Conservation (phyloP, 169 alveolate genomes). For the Cryptosporidium viatorum region DNA sequence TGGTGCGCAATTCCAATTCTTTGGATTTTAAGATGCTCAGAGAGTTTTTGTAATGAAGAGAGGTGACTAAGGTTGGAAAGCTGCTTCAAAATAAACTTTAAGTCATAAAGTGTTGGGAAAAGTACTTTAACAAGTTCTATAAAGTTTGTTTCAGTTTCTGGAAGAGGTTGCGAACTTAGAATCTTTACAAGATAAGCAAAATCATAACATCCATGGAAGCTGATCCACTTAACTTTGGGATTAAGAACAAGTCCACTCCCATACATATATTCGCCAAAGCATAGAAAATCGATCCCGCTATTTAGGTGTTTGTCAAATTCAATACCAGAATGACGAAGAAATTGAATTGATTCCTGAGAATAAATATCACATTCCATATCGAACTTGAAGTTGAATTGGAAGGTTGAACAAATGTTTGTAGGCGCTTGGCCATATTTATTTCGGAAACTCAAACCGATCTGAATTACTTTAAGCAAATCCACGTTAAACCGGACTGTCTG, state of each 20-base stretch:
- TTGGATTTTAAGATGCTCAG: conserved; percentile 83
- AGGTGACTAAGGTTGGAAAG: conserved; percentile 79
- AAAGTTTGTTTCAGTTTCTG: conserved; percentile 93
- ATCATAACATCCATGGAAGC: conserved; percentile 98
- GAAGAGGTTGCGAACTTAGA: conserved; percentile 90
- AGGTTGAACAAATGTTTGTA: conserved; percentile 89
- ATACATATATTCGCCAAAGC: conserved; percentile 96
- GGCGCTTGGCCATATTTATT: conserved; percentile 93
- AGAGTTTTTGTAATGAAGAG: conserved; percentile 78
- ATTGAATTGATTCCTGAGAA: conserved; percentile 93
- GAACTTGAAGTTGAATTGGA: conserved; percentile 97
- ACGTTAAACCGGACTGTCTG: conserved; percentile 95
- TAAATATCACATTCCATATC: conserved; percentile 91
- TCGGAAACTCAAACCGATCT: conserved; percentile 95
- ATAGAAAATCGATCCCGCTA: conserved; percentile 92
- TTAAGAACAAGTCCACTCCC: conserved; percentile 94
- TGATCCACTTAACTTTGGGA: conserved; percentile 96
- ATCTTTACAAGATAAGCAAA: conserved; percentile 95
- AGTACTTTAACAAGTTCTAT: conserved; percentile 89
- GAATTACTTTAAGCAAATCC: conserved; percentile 94
- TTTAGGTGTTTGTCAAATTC: conserved; percentile 93
- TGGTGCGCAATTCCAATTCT: conserved; percentile 97
- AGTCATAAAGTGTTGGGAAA: conserved; percentile 95
- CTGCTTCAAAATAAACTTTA: conserved; percentile 92
- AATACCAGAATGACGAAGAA: conserved; percentile 95